Evolutionary conservation across 2,329 filamentous ascomycete genomes (phyloP), one percentile per base, ranked within the genome.

Genomic region (Apiospora aurea): DNA sequence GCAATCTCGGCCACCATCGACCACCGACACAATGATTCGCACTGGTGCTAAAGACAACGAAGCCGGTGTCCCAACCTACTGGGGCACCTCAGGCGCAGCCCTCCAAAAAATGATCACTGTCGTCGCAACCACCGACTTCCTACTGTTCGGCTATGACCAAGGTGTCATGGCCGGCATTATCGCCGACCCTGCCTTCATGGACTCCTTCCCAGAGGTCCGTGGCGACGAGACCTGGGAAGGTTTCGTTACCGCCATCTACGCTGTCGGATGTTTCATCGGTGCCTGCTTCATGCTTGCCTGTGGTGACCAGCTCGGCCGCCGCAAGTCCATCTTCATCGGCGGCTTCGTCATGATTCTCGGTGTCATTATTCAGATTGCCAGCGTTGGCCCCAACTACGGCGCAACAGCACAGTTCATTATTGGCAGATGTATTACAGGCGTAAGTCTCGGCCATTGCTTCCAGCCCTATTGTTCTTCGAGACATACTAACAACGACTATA

Each of bases 261-360:
- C 82, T 7, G 79, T 84, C 66, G 83, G 83, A 46, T 85, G 83
- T 75, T 81, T 85, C 67, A 71, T 82, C 26, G 84, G 84, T 70
- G 83, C 83, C 49, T 76, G 82, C 10, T 80, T 82, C 34, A 82
- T 82, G 26, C 77, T 84, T n/a, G 72, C 77, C 10, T 77, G 87
- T 26, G 88, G 88, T 18, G 88, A 90, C 75, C 81, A 84, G 47
- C 84, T 90, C 46, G 89, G 88, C 24, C 84, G 89, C 46, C 85
- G 87, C 74, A 84, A 83, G 70, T 87, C 86, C 2, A 89, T 90
- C 74, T 85, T 89, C 73, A 77, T 85, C 64, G 88, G 88, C 61
- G 84, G 85, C 34, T 75, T 79, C 3, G 82, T 90, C 74, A 87
- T 90, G 84, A 85, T 89, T 34, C 76, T 90, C 44, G 89, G 88